A percentile compares a stretch with the other conserved stretches of the same genome.
phyloP scores from a whole-genome alignment of 306 rosid species.

The Fagus crenata region DNA sequence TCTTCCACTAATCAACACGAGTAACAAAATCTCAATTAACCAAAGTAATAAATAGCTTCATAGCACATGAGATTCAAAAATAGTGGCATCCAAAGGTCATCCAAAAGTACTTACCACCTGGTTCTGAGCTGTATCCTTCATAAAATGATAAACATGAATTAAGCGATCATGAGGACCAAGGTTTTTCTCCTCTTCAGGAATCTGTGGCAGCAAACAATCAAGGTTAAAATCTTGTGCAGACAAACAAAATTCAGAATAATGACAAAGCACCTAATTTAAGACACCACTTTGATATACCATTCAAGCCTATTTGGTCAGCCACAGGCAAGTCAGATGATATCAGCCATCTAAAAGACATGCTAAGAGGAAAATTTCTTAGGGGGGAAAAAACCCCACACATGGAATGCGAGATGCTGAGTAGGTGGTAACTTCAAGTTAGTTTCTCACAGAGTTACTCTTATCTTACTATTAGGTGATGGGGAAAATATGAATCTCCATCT shows the following conservation, averaged over 20 bases:
- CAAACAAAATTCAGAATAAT: background rate
- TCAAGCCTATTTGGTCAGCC: background rate
- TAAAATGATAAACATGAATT: constrained; percentile 87
- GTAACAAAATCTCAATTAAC: background rate
- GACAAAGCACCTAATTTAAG: background rate
- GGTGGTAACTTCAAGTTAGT: too few species aligned
- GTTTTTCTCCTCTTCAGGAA: constrained; percentile 89
- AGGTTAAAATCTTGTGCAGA: background rate
- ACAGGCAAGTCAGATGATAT: background rate
- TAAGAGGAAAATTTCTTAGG: background rate
- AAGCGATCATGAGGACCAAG: constrained; percentile 70
- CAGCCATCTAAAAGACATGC: background rate
- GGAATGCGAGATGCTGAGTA: too few species aligned
- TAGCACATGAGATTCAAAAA: background rate
- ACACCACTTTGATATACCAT: background rate
- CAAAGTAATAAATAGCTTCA: background rate
- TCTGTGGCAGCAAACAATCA: constrained; percentile 38
- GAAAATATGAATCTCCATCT: too few species aligned
- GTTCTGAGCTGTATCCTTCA: constrained; percentile 75
- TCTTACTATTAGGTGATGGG: too few species aligned
- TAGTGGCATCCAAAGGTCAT: background rate
- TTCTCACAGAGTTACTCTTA: too few species aligned
- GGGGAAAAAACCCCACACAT: too few species aligned
- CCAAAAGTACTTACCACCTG: constrained; percentile 44
- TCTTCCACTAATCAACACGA: too few species aligned